Evolutionary conservation across 768 basidiomycete species (phyloP).

Genomic region (Amanita molliuscula): DNA sequence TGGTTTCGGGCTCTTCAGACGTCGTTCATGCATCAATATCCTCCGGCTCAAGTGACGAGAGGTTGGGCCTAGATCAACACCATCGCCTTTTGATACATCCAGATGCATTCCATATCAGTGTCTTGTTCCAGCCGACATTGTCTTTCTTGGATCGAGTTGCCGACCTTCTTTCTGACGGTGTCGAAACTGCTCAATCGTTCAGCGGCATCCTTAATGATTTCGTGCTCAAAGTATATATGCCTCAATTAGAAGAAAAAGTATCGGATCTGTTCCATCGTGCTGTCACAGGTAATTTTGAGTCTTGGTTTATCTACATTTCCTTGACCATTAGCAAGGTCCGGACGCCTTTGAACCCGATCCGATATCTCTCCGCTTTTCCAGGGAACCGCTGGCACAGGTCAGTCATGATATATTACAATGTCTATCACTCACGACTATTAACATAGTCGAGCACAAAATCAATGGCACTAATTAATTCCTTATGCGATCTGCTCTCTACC

Average conservation of each 20-base stretch:
- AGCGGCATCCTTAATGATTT: constrained; percentile 83
- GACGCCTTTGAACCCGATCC: constrained; percentile 86
- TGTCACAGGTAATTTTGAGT: constrained; percentile 45
- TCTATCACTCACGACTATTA: background rate
- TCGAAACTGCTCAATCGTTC: constrained; percentile 55
- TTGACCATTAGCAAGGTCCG: constrained; percentile 34
- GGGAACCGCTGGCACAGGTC: constrained; percentile 75
- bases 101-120: constrained; percentile 89
- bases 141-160: constrained; percentile 70
- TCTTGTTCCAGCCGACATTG: constrained; percentile 91
- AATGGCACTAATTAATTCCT: constrained; percentile 82
- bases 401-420: constrained; percentile 1
- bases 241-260: constrained; percentile 92
- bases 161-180: constrained; percentile 61
- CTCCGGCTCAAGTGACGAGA: constrained; percentile 60
- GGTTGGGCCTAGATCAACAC: constrained; percentile 61
- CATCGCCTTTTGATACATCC: constrained; percentile 83
- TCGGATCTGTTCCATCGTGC: constrained; percentile 79
- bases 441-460: constrained; percentile 70
- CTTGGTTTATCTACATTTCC: background rate
- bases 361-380: constrained; percentile 48
- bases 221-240: constrained; percentile 84
- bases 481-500: constrained; percentile 83
- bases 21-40: constrained; percentile 42
- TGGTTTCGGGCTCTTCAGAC: constrained; percentile 67